A percentile compares a stretch with the other conserved stretches of the same genome.
phyloP scores from a whole-genome alignment of 2,329 filamentous ascomycete species.

The Aspergillus sp. region DNA sequence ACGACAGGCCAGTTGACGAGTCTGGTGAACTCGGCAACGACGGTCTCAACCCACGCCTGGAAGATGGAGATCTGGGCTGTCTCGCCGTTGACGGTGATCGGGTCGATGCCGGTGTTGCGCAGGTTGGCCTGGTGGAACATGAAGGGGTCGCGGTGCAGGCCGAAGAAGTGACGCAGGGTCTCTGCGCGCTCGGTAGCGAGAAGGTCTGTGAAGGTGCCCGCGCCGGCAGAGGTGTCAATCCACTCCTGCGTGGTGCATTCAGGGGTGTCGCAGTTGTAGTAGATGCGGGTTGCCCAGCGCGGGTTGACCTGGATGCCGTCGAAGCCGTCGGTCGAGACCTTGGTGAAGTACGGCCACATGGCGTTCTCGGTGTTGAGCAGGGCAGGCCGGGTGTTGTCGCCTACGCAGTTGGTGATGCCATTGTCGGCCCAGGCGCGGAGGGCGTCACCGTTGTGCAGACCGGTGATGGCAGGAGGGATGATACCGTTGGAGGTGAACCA shows the following conservation, averaged over 20 bases:
- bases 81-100: conserved; percentile 51
- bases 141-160: conserved; percentile 56
- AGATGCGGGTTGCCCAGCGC: conserved; percentile 62
- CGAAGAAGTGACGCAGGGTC: conserved; percentile 58
- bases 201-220: conserved; percentile 55
- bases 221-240: conserved; percentile 58
- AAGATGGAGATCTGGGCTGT: conserved; percentile 52
- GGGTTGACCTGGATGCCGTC: conserved; percentile 58
- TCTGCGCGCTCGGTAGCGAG: conserved; percentile 52
- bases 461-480: conserved; percentile 64
- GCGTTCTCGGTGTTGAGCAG: conserved; percentile 54
- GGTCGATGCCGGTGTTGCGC: conserved; percentile 50
- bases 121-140: conserved; percentile 68
- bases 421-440: conserved; percentile 60
- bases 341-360: conserved; percentile 59
- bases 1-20: conserved; percentile 56
- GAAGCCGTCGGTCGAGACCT: conserved; percentile 53
- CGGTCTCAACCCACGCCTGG: conserved; percentile 58
- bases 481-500: conserved; percentile 56
- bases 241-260: conserved; percentile 60
- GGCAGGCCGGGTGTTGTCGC: conserved; percentile 60
- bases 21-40: conserved; percentile 55
- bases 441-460: conserved; percentile 64
- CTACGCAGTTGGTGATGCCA: conserved; percentile 61
- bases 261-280: conserved; percentile 63